These are phyloP conservation scores for Rosa hybrid DNA, from an alignment of 331 rosid species.

Conservation along the genomic window DNA sequence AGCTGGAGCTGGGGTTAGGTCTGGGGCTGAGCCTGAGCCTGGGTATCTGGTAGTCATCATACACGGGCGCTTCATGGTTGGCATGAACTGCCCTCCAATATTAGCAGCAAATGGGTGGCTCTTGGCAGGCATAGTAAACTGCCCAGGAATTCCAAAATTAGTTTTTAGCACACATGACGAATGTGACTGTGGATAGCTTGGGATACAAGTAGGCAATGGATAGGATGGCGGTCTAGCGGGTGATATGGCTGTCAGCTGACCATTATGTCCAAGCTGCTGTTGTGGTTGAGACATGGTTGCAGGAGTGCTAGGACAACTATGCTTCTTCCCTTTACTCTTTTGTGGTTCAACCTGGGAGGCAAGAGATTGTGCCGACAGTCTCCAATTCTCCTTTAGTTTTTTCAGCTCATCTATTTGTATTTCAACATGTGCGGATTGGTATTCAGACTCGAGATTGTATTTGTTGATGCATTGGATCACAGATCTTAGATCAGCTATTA, in stretches of 20 bases:
- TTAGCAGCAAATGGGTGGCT: not conserved
- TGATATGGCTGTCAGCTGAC: conserved; percentile 22
- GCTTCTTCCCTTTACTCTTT: conserved; percentile 9
- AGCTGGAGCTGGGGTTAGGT: no score
- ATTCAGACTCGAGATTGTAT: conserved; percentile 33
- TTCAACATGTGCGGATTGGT: conserved; percentile 24
- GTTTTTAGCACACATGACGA: not conserved
- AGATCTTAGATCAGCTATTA: conserved; percentile 33
- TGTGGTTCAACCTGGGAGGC: not conserved
- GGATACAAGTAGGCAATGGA: not conserved
- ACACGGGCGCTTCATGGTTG: not conserved
- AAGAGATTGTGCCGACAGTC: not conserved
- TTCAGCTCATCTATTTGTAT: conserved; percentile 29
- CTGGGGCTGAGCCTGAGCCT: no score
- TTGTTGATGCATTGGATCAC: conserved; percentile 40
- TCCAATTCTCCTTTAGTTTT: conserved; percentile 26
- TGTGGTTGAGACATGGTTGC: conserved; percentile 9
- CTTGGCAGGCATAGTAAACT: not conserved
- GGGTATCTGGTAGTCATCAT: not conserved
- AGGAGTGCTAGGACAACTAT: not conserved
- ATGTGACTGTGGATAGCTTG: conserved; percentile 2
- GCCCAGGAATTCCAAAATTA: not conserved
- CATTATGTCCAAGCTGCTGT: conserved; percentile 29
- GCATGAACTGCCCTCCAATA: not conserved
- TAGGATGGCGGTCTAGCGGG: not conserved